Percentiles rank a stretch among this genome's conserved stretches.
phyloP scores from a whole-genome alignment of 768 basidiomycete genomes.

The Tephrocybe sp. region DNA sequence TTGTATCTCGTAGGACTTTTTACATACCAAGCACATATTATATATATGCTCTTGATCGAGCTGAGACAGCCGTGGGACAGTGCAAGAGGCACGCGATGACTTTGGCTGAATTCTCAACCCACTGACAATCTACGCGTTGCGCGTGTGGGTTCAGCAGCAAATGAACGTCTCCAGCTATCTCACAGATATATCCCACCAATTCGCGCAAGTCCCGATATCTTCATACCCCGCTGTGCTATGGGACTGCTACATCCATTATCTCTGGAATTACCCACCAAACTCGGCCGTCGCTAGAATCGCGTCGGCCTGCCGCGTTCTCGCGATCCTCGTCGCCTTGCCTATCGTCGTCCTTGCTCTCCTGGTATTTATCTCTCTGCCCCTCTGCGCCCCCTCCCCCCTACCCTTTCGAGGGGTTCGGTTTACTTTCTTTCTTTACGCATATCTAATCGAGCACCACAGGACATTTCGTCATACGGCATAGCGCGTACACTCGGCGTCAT shows the following conservation, averaged over 20 bases:
- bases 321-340: constrained; percentile 62
- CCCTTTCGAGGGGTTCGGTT: no score
- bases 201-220: constrained; percentile 28
- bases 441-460: constrained; percentile 40
- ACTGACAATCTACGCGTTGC: no score
- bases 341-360: constrained; percentile 52
- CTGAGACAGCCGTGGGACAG: background rate
- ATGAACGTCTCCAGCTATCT: constrained; percentile 38
- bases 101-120: no score
- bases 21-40: constrained; percentile 4
- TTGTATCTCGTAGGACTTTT: constrained; percentile 13
- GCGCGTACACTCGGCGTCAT: constrained; percentile 80
- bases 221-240: constrained; percentile 49
- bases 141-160: background rate
- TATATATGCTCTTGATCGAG: background rate
- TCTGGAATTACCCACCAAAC: constrained; percentile 61
- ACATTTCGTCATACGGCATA: constrained; percentile 79
- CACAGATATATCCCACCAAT: constrained; percentile 26
- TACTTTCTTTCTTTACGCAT: no score
- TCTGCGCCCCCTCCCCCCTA: no score
- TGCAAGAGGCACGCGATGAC: background rate
- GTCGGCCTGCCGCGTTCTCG: constrained; percentile 63
- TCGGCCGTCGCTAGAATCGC: constrained; percentile 72
- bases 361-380: no score
- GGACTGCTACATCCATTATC: constrained; percentile 58